Base-by-base conservation (phyloP, 495 filamentous ascomycete species). In the Thermochaetoides thermophila region DNA sequence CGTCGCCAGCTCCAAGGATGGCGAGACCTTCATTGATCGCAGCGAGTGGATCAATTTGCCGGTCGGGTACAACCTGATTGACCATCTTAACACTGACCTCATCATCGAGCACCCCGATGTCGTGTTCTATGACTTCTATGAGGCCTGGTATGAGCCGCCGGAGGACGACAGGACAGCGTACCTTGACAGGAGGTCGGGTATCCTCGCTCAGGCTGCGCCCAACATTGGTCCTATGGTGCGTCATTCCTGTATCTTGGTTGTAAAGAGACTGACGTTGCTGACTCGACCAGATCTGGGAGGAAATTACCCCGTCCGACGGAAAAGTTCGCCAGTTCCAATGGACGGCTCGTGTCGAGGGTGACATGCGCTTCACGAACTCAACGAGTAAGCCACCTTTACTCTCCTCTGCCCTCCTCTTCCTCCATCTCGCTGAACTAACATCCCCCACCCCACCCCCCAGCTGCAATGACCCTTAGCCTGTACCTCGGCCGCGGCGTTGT, bases 1-100 rank as follows among this genome's bases (percentile, higher is more conserved):
- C n/a, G 66, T 76, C 18, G 59, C 64, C 18, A 46, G 55, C 35
- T 68, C 66, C 16, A 46, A 59, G 8, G 62, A 71, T 34, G 68
- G 72, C 8, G 45, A 61, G 11, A 55, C 48, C 6, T 61, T 74
- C 58, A 58, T 68, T 34, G 48, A 45, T 17, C 47, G 49, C 30
- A 46, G 52, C 2, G 39, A 71, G 8, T 83, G 78, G 77, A 77
- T 85, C 45, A 60, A 74, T 34, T 61, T 79, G n/a, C 78, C 80
- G 9, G 78, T 85, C 10, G 79, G 80, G 13, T 64, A 75, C 42
- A 81, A 79, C 44, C 53, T 83, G 17, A 69, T 74, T 35, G 79
- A 84, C 44, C 78, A 86, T 52, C 65, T 74, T 42, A 78, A 63
- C 55, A 82, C 81, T 38, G 69, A 79, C 41, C 56, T 74, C 7